phyloP scores from a whole-genome alignment of 2,329 filamentous ascomycete genomes.

The Emergomyces africanus region DNA sequence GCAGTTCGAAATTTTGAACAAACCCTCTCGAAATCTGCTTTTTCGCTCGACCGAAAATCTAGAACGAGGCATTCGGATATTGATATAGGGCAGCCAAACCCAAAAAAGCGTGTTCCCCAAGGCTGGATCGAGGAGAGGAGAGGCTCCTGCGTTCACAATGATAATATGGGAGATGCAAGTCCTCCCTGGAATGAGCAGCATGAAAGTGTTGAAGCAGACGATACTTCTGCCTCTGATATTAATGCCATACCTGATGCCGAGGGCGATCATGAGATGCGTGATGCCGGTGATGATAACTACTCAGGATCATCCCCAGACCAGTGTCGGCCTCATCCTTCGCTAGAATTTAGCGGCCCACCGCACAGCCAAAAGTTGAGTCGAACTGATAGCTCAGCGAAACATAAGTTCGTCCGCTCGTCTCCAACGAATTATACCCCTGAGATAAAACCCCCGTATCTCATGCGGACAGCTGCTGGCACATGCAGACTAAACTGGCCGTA shows the following conservation, averaged over 20 bases:
- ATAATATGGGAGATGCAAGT: conserved; percentile 10
- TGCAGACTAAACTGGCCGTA: conserved; percentile 78
- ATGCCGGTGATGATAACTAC: conserved; percentile 20
- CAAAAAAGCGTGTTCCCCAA: conserved; percentile 40
- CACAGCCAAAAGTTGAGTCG: conserved; percentile 11
- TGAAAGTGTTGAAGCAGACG: conserved; percentile 34
- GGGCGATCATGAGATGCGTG: conserved; percentile 33
- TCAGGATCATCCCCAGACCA: conserved; percentile 7
- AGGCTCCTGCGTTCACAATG: conserved; percentile 5
- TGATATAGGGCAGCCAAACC: conserved; percentile 37
- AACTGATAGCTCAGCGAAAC: conserved; percentile 1
- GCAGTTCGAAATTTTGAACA: conserved; percentile 58
- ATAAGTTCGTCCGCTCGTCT: neutral
- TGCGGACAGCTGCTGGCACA: conserved; percentile 21
- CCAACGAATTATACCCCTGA: conserved; percentile 4
- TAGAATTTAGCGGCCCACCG: conserved; percentile 10
- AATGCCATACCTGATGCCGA: conserved; percentile 19
- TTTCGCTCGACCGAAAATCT: conserved; percentile 30
- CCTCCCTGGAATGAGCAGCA: conserved; percentile 36
- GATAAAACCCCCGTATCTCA: conserved; percentile 21
- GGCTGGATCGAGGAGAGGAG: conserved; percentile 31
- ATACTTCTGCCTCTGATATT: neutral
- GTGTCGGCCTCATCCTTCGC: conserved; percentile 11
- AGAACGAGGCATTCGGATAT: conserved; percentile 35
- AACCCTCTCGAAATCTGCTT: conserved; percentile 25